These are phyloP conservation scores for Trichophaea hybrida DNA, from an alignment of 2,329 filamentous ascomycete genomes.

Conservation along the genomic window DNA sequence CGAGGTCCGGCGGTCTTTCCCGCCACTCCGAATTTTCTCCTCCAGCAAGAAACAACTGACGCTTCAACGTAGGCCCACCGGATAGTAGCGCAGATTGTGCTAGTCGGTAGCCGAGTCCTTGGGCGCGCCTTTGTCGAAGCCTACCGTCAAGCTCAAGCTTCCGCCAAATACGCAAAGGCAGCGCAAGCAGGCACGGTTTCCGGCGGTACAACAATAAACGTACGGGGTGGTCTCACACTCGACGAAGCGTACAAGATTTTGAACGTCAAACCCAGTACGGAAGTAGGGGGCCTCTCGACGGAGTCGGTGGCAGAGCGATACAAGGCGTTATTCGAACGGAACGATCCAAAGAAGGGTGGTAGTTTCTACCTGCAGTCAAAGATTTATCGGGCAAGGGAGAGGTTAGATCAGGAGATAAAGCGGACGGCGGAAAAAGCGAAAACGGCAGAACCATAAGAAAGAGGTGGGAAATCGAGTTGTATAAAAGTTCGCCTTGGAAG, in stretches of 20 bases:
- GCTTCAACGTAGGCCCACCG: constrained; percentile 60
- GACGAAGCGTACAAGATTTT: constrained; percentile 96
- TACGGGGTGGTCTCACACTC: constrained; percentile 57
- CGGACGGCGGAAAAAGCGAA: constrained; percentile 31
- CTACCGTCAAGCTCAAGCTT: constrained; percentile 84
- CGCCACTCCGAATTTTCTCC: neutral
- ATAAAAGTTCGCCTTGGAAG: neutral
- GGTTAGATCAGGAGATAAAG: constrained; percentile 73
- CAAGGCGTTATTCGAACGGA: constrained; percentile 84
- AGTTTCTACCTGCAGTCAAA: constrained; percentile 99
- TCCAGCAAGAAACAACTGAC: neutral
- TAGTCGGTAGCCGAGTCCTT: constrained; percentile 80
- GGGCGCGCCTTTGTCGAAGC: constrained; percentile 86
- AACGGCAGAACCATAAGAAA: neutral
- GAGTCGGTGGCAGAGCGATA: constrained; percentile 72
- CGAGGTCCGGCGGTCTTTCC: neutral
- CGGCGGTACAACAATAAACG: constrained; percentile 35
- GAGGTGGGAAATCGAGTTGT: neutral
- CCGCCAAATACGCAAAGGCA: constrained; percentile 59
- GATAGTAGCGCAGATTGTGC: constrained; percentile 81
- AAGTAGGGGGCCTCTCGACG: constrained; percentile 58
- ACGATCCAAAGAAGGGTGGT: constrained; percentile 88
- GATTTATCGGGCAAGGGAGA: constrained; percentile 73
- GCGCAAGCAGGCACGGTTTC: constrained; percentile 39
- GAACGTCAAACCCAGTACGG: constrained; percentile 70